Evolutionary conservation across 768 basidiomycete species (phyloP).

Genomic region (Lactifluus piperatus): DNA sequence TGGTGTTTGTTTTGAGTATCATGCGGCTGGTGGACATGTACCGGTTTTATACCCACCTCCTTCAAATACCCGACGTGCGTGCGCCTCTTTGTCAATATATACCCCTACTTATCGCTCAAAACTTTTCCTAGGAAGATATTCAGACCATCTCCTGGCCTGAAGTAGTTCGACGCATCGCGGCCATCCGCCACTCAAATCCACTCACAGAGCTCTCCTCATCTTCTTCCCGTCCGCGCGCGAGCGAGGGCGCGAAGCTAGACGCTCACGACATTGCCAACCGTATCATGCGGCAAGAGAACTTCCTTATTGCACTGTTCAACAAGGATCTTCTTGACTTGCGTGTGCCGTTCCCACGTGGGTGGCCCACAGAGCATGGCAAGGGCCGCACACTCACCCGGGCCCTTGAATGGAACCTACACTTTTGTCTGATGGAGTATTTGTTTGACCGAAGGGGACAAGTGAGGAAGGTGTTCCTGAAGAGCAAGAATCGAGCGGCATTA

Average conservation of each 20-base stretch:
- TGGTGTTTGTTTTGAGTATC: slow-evolving; percentile 66
- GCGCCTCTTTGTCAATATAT: slow-evolving; percentile 25
- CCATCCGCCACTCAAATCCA: slow-evolving; percentile 89
- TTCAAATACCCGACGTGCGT: slow-evolving; percentile 94
- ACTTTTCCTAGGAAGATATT: slow-evolving; percentile 70
- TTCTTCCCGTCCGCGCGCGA: slow-evolving; percentile 43
- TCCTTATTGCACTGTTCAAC: slow-evolving; percentile 95
- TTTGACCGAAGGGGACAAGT: slow-evolving; percentile 90
- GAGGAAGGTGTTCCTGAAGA: slow-evolving; percentile 83
- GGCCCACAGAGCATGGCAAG: slow-evolving; percentile 50
- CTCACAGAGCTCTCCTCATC: slow-evolving; percentile 77
- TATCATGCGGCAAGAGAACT: slow-evolving; percentile 97
- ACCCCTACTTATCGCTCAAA: background rate
- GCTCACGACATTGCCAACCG: slow-evolving; percentile 98
- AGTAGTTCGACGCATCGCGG: slow-evolving; percentile 81
- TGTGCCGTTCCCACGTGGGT: slow-evolving; percentile 63
- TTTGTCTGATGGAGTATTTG: slow-evolving; percentile 91
- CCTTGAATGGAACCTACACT: slow-evolving; percentile 94
- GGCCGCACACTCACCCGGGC: slow-evolving; percentile 80
- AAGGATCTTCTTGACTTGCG: slow-evolving; percentile 89
- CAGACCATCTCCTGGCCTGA: slow-evolving; percentile 97
- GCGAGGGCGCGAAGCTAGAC: slow-evolving; percentile 80
- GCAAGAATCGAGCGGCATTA: slow-evolving; percentile 64
- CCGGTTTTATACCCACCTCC: slow-evolving; percentile 88
- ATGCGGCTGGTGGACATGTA: slow-evolving; percentile 88